These are phyloP conservation scores for Dorcoceras hygrometricum DNA, from an alignment of 257 asterid species.

Conservation along the genomic window DNA sequence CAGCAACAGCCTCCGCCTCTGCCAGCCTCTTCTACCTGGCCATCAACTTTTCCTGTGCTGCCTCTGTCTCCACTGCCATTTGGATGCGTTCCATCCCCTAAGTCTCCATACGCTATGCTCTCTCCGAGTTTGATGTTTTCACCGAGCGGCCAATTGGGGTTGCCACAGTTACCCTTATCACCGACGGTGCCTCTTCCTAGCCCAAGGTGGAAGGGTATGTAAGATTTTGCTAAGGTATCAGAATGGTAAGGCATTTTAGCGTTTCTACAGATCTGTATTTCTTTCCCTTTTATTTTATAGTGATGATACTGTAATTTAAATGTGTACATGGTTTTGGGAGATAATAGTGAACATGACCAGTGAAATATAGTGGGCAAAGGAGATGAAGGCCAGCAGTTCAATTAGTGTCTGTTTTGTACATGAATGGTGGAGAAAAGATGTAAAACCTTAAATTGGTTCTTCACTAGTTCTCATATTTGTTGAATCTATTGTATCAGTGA, in stretches of 20 bases:
- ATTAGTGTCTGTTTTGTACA: constrained; percentile 39
- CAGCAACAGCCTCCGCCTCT: constrained; percentile 38
- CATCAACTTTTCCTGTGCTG: constrained; percentile 32
- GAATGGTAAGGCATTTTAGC: constrained; percentile 48
- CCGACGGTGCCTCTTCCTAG: constrained; percentile 72
- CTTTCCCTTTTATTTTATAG: constrained; percentile 27
- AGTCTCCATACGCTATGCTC: constrained; percentile 40
- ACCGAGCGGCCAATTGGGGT: constrained; percentile 70
- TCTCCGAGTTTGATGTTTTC: constrained; percentile 50
- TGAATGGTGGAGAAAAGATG: constrained; percentile 37
- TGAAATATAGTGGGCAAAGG: constrained; percentile 34
- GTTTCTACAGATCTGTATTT: constrained; percentile 19
- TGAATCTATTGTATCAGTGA: not conserved
- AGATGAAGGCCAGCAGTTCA: constrained; percentile 26
- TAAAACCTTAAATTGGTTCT: constrained; percentile 22
- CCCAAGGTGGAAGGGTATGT: constrained; percentile 63
- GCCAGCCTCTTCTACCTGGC: constrained; percentile 21
- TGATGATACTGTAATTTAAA: constrained; percentile 33
- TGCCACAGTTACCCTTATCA: constrained; percentile 72
- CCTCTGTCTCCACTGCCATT: constrained; percentile 52
- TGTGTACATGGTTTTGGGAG: constrained; percentile 51
- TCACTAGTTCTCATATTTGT: constrained; percentile 17
- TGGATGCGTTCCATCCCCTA: constrained; percentile 54
- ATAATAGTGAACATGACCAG: constrained; percentile 34
- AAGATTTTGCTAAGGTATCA: constrained; percentile 22